Conservation (phyloP, 176 grass and related monocot genomes). For the Hsuehochloa calcarea region DNA sequence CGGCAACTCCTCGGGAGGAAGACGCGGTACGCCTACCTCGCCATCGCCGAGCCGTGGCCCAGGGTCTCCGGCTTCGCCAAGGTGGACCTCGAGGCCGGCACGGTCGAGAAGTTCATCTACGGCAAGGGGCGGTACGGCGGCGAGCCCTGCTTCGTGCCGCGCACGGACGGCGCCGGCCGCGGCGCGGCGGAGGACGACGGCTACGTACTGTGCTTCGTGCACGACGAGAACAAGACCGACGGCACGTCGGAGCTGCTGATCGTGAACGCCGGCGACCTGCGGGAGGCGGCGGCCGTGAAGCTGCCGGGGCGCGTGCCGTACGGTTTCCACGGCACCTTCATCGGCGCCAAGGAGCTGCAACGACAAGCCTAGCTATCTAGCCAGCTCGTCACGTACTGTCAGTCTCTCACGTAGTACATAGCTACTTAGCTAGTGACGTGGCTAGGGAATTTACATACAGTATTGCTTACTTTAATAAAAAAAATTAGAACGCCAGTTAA, state of each 20-base stretch:
- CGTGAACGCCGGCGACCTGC: conserved; percentile 58
- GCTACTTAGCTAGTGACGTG: neutral
- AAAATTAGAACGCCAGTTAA: neutral
- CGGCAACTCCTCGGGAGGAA: conserved; percentile 51
- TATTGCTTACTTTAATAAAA: conserved; percentile 19
- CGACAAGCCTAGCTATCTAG: conserved; percentile 46
- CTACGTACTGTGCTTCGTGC: conserved; percentile 70
- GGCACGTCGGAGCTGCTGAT: conserved; percentile 60
- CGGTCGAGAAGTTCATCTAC: conserved; percentile 58
- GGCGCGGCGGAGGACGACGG: conserved; percentile 65
- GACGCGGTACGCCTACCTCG: conserved; percentile 78
- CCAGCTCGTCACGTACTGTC: neutral
- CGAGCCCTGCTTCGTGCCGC: conserved; percentile 78
- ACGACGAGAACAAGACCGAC: conserved; percentile 41
- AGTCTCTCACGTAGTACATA: neutral
- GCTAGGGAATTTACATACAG: neutral
- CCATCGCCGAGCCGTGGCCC: conserved; percentile 93
- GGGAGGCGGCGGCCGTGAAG: conserved; percentile 58
- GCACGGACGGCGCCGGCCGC: neutral
- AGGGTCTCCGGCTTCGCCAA: conserved; percentile 94
- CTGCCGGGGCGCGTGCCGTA: conserved; percentile 82
- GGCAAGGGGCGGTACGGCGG: conserved; percentile 60
- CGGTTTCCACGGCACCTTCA: conserved; percentile 85
- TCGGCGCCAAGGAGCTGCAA: conserved; percentile 47
- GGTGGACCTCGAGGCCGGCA: conserved; percentile 71